phyloP scores from a whole-genome alignment of 225 moss, liverwort and hornwort genomes.

The Asterella californica region DNA sequence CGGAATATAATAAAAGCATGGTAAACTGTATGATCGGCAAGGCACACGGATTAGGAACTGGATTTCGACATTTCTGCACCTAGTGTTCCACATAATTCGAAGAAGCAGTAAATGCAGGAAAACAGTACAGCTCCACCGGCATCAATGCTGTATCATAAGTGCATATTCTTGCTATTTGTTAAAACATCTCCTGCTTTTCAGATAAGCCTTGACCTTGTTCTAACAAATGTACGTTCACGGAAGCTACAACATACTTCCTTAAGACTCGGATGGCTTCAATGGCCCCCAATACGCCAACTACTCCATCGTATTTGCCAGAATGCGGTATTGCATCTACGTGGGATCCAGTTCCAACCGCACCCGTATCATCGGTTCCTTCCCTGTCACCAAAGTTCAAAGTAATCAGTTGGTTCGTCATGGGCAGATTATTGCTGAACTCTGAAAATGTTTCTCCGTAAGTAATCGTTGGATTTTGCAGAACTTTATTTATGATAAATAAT shows the following conservation, averaged over 20 bases:
- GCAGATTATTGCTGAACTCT: background rate
- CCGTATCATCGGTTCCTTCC: conserved; percentile 60
- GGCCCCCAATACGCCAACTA: conserved; percentile 80
- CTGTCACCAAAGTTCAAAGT: conserved; percentile 45
- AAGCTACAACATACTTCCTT: conserved; percentile 31
- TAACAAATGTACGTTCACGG: background rate
- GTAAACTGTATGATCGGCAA: background rate
- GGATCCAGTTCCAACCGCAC: conserved; percentile 78
- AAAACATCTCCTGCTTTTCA: background rate
- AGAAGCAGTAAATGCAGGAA: background rate
- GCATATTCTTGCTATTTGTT: background rate
- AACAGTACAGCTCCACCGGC: background rate
- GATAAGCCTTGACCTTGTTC: background rate
- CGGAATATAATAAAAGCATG: background rate
- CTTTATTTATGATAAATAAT: too few species aligned
- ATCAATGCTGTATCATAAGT: background rate
- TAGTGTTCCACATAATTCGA: background rate
- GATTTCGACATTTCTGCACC: background rate
- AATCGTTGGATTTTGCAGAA: too few species aligned
- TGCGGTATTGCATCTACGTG: conserved; percentile 85
- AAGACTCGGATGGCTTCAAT: conserved; percentile 75
- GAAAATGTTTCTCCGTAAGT: too few species aligned
- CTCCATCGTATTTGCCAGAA: conserved; percentile 92
- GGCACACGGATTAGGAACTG: background rate
- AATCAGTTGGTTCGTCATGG: background rate